Evolutionary conservation across 352 stramenopile genomes (phyloP).

Genomic region (Phytophthora citricola): DNA sequence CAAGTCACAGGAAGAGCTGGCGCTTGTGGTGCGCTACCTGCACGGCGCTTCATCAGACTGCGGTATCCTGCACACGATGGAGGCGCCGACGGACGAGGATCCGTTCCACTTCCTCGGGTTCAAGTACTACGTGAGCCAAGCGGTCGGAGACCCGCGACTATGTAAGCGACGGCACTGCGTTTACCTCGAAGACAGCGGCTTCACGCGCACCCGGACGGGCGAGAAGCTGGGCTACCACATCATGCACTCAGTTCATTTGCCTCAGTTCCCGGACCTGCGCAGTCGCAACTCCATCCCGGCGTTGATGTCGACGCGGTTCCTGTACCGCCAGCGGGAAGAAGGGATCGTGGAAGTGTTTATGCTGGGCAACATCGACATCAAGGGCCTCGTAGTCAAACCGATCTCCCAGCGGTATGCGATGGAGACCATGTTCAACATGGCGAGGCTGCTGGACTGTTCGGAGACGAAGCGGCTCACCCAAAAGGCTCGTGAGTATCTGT

Average conservation of each 20-base stretch:
- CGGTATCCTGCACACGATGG: slow-evolving; percentile 44
- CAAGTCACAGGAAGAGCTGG: slow-evolving; percentile 57
- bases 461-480: slow-evolving; percentile 57
- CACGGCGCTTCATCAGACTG: slow-evolving; percentile 50
- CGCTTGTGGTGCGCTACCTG: slow-evolving; percentile 52
- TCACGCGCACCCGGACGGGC: slow-evolving; percentile 43
- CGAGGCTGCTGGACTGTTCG: slow-evolving; percentile 42
- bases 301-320: slow-evolving; percentile 38
- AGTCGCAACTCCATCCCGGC: slow-evolving; percentile 35
- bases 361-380: slow-evolving; percentile 41
- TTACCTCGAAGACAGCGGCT: slow-evolving; percentile 52
- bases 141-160: slow-evolving; percentile 28
- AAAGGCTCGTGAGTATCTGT: slow-evolving; percentile 43
- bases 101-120: slow-evolving; percentile 59
- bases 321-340: slow-evolving; percentile 53
- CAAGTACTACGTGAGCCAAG: slow-evolving; percentile 56
- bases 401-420: slow-evolving; percentile 25
- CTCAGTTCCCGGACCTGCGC: slow-evolving; percentile 45
- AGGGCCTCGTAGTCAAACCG: slow-evolving; percentile 32
- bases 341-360: slow-evolving; percentile 46
- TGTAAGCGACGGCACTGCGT: slow-evolving; percentile 46
- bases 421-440: slow-evolving; percentile 41
- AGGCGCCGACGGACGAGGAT: slow-evolving; percentile 38
- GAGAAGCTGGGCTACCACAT: slow-evolving; percentile 55
- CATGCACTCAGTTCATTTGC: slow-evolving; percentile 48